Evolutionary conservation across 1,284 basidiomycete genomes (phyloP), one percentile per base, ranked within the genome.

Genomic region (Leccinum fuscescens): DNA sequence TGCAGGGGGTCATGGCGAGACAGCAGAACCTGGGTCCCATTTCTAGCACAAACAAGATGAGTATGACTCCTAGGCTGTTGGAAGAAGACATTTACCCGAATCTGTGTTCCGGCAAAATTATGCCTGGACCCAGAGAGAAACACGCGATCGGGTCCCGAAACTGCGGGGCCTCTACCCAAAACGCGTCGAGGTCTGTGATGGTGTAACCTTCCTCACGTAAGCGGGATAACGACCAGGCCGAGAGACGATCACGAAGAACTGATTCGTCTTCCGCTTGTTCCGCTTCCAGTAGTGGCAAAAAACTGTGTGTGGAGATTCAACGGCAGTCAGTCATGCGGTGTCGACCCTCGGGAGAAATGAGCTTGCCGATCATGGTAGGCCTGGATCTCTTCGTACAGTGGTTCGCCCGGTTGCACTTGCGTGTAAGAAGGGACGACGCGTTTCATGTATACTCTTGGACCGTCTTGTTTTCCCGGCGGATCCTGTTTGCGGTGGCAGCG

Each of bases 171-270:
- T 85, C 78, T 27, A 86, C 72, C 87, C 88, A 90, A 67, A 80
- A 90, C 0, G 82, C 89, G 11, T 74, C 79, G 42, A 93, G 73
- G 12, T 78, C 83, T 0, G 84, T 86, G 29, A 93, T 67, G 58
- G 85, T 84, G 70, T 89, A 92, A 0, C 92, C 92, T 67, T 90
- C 88, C 24, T 81, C 74, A 61, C 79, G 74, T 44, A 93, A 76
- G 46, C 82, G 79, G 27, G 81, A 76, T 4, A 86, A 62, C 1
- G 83, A 77, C 89, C 90, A 93, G 22, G 80, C 83, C 0, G 82
- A 76, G 14, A 94, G 77, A 37, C 92, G 82, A 61, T 86, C 78
- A 29, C 79, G 78, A 33, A 90, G 68, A 1, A 82, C 77, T 1
- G 78, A 77, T 64, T 88, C 84, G 44, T 83, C 84, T 66, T 90